Evolutionary conservation across 225 moss, liverwort and hornwort genomes (phyloP), one percentile per base, ranked within the genome.

Genomic region (Sphagnum contortum): DNA sequence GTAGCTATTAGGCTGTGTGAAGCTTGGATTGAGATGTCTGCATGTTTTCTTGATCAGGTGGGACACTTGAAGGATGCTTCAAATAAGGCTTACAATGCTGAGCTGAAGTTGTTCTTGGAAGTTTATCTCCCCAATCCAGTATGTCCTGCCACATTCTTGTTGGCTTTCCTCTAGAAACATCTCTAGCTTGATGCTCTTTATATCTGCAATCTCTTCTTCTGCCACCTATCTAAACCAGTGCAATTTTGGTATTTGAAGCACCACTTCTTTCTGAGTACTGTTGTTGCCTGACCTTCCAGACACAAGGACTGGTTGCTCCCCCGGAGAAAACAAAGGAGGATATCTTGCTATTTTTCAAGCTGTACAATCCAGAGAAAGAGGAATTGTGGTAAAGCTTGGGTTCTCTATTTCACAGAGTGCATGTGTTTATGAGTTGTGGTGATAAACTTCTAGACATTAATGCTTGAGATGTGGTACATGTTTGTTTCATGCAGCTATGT

Each of bases 271-370:
- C 29, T 29, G 29, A 29, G 29, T 29, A 29, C 29, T 29, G 29
- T 29, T 29, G 29, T 29, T 29, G 29, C 29, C 29, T 29, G 29
- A 29, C 29, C 29, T 29, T 29, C 29, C 29, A 29, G 29, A 29
- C 29, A 29, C 29, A 29, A 29, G 29, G 29, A 29, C 82, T 71
- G 57, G 64, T 64, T 53, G 47, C 75, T 67, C 73, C 82, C 77
- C 71, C 87, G 45, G 90, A 90, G 62, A 87, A 81, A 70, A 85
- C 81, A 3, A 87, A 90, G 72, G 90, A 90, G 63, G 90, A 90
- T 59, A 74, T 87, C 63, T 68, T 90, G 70, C 82, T 90, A 9
- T 90, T 85, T 69, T 90, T 90, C 73, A 90, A 90, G 75, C 84
- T 90, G 6, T 87, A 87, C 74, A 72, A 64, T 72, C 85, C 90